Evolutionary conservation across 2,329 filamentous ascomycete species (phyloP).

Genomic region (Verticillium nubilum): DNA sequence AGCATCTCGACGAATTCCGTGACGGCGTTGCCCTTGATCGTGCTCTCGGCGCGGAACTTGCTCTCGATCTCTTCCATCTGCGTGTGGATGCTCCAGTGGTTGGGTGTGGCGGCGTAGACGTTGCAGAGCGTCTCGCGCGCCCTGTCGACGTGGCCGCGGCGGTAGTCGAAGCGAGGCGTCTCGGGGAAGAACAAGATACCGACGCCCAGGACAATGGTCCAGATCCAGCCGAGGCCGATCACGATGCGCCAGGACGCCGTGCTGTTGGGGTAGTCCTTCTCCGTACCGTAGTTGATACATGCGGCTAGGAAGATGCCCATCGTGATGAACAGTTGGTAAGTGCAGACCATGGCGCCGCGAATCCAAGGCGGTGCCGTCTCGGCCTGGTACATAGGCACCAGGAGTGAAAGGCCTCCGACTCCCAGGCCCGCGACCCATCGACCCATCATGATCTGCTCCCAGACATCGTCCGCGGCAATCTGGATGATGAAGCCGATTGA

Average conservation of each 20-base stretch:
- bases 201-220: conserved; percentile 39
- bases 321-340: conserved; percentile 69
- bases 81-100: conserved; percentile 38
- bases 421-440: conserved; percentile 61
- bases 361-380: conserved; percentile 64
- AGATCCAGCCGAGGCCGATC: conserved; percentile 46
- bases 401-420: conserved; percentile 58
- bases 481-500: conserved; percentile 64
- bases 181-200: conserved; percentile 47
- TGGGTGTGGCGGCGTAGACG: conserved; percentile 38
- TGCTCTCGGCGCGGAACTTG: conserved; percentile 44
- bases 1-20: conserved; percentile 54
- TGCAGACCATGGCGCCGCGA: conserved; percentile 58
- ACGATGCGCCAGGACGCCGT: conserved; percentile 58
- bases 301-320: conserved; percentile 59
- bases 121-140: conserved; percentile 41
- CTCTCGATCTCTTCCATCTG: conserved; percentile 49
- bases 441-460: conserved; percentile 63
- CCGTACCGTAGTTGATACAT: conserved; percentile 58
- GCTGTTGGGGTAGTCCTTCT: conserved; percentile 33
- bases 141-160: conserved; percentile 38
- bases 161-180: conserved; percentile 46
- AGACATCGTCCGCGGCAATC: conserved; percentile 47
- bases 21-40: conserved; percentile 31
- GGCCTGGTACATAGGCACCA: conserved; percentile 70